These are phyloP conservation scores for Lolium multiflorum DNA, from an alignment of 176 grass and related monocot species.

Conservation along the genomic window DNA sequence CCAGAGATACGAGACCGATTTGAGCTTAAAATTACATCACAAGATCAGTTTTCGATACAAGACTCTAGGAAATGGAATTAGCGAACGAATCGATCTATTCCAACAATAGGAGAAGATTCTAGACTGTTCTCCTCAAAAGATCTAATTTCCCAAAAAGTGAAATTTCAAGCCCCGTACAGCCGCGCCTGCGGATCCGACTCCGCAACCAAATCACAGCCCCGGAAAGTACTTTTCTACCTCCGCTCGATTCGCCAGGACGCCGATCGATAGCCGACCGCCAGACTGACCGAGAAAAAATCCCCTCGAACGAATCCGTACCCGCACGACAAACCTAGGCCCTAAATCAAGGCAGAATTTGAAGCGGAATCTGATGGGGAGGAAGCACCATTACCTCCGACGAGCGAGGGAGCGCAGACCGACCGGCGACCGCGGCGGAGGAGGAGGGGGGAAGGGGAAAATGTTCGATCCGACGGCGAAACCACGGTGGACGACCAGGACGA, in stretches of 20 bases:
- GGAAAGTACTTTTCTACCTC: background rate
- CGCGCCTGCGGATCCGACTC: background rate
- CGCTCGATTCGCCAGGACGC: background rate
- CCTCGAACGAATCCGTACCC: background rate
- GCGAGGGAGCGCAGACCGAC: background rate
- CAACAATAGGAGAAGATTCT: background rate
- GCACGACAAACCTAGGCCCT: background rate
- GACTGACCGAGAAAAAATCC: background rate
- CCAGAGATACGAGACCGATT: background rate
- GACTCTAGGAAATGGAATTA: background rate
- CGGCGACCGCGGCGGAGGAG: background rate
- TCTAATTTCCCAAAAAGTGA: background rate
- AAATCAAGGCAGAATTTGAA: background rate
- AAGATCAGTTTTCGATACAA: background rate
- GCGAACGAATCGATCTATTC: background rate
- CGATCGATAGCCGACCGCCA: background rate
- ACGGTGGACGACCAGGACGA: background rate
- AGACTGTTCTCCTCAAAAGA: background rate
- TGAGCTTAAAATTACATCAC: background rate
- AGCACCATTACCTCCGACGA: conserved; percentile 31
- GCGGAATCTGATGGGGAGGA: background rate
- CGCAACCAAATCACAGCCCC: background rate
- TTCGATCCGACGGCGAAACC: conserved; percentile 3
- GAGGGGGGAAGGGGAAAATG: background rate
- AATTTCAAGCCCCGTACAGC: background rate